Conservation (phyloP, 805 yeast genomes). For the Pichia paraexigua region DNA sequence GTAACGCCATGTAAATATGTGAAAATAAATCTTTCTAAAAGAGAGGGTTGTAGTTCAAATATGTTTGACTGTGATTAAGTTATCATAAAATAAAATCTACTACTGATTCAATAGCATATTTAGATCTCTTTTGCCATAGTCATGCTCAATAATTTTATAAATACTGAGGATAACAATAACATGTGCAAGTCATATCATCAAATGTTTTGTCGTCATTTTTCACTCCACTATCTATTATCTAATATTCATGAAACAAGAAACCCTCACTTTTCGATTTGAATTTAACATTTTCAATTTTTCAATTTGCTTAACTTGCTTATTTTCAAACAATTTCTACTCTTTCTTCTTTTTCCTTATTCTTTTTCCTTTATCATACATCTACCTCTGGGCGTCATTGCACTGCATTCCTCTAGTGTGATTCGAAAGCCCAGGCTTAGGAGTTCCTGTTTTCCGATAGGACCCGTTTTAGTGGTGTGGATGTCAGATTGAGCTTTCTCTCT, state of each 20-base stretch:
- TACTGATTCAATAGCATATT: background rate
- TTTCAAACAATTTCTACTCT: too few species aligned
- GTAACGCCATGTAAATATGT: background rate
- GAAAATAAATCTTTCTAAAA: too few species aligned
- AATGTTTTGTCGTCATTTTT: too few species aligned
- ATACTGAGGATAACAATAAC: too few species aligned
- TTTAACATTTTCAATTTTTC: background rate
- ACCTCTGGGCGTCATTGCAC: conserved; percentile 6
- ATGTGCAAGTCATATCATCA: too few species aligned
- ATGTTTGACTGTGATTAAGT: background rate
- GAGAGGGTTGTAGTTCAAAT: background rate
- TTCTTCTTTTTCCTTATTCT: background rate
- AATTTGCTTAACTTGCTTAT: background rate
- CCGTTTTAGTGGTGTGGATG: conserved; percentile 3
- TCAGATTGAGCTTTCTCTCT: conserved; percentile 2
- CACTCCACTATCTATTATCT: too few species aligned
- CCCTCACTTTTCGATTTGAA: background rate
- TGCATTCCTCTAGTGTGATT: background rate
- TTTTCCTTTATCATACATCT: background rate
- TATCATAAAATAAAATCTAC: background rate
- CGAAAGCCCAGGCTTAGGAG: conserved; percentile 2
- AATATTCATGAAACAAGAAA: background rate
- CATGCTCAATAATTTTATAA: too few species aligned
- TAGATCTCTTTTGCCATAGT: too few species aligned
- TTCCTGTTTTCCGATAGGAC: background rate